Evolutionary conservation across 495 filamentous ascomycete genomes (phyloP), one percentile per base, ranked within the genome.

Genomic region (Lasiosphaeriaceae sp.): DNA sequence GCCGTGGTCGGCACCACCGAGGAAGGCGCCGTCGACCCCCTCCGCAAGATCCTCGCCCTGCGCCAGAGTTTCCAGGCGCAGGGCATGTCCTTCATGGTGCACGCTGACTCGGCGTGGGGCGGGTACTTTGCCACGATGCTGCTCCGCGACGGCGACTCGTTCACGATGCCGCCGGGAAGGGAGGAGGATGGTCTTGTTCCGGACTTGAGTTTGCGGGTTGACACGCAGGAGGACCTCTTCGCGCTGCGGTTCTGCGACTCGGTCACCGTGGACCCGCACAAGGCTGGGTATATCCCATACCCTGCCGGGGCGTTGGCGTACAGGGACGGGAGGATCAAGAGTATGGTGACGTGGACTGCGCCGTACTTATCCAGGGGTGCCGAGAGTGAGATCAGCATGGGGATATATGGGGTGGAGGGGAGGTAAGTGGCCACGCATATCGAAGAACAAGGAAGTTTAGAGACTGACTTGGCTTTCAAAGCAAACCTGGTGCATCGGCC

Each of bases 221-320:
- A 72, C n/a, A 77, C 75, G 9, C 57, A 66, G 52, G 63, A 71
- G 39, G 66, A 78, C 20, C 63, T 80, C 2, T 61, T 60, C 16
- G 64, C 61, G 2, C 50, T 76, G 48, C 58, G 66, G 17, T 50
- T 63, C 39, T 71, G 68, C 16, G 74, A 79, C 54, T 74, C 70
- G 8, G 70, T 80, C 45, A 80, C 77, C 0, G 70, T 79, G 20
- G 77, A 81, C 52, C 76, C 77, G 3, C 77, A 80, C 55, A 80
- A 79, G 58, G 55, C 71, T 23, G 75, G 73, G 16, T 79, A 80
- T 57, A 70, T 78, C 19, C 75, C 74, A 2, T 80, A 80, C 52
- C 76, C 77, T 3, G 75, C 76, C 7, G 76, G 78, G 4, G 70
- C 66, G 5, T 55, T 82, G 22, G 69, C 66, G 11, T 80, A 79